Evolutionary conservation across 169 alveolate genomes (phyloP).

Genomic region (Theileria equi): DNA sequence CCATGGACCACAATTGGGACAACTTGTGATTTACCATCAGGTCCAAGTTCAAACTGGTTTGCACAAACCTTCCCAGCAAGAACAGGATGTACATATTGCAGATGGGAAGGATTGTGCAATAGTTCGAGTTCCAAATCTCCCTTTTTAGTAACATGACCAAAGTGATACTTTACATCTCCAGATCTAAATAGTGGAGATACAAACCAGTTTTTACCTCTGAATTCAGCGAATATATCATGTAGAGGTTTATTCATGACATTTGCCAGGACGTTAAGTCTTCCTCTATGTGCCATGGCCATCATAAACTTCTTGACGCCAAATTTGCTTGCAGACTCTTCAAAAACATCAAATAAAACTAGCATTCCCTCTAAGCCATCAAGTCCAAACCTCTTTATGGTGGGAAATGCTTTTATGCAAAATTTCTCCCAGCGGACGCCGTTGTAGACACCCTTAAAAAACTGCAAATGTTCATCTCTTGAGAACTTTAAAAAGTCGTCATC

Average conservation of each 20-base stretch:
- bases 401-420: constrained; percentile 73
- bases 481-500: constrained; percentile 41
- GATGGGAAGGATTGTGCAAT: constrained; percentile 91
- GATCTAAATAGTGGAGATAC: constrained; percentile 71
- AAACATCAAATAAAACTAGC: constrained; percentile 79
- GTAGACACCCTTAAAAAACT: constrained; percentile 50
- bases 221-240: constrained; percentile 86
- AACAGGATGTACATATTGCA: constrained; percentile 91
- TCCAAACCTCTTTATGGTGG: constrained; percentile 91
- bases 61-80: constrained; percentile 90
- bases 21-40: constrained; percentile 59
- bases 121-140: constrained; percentile 74
- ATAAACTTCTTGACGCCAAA: constrained; percentile 82
- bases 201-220: constrained; percentile 75
- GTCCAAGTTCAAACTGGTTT: constrained; percentile 78
- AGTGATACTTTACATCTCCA: constrained; percentile 94
- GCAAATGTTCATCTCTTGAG: constrained; percentile 31
- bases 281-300: constrained; percentile 96
- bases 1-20: constrained; percentile 91
- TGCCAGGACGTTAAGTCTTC: constrained; percentile 88
- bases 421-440: constrained; percentile 71
- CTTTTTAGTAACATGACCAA: constrained; percentile 83
- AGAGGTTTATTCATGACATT: constrained; percentile 88
- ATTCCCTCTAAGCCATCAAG: constrained; percentile 90
- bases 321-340: constrained; percentile 30